Evolutionary conservation across 1,284 basidiomycete species (phyloP).

Genomic region (Ganoderma lucidum): DNA sequence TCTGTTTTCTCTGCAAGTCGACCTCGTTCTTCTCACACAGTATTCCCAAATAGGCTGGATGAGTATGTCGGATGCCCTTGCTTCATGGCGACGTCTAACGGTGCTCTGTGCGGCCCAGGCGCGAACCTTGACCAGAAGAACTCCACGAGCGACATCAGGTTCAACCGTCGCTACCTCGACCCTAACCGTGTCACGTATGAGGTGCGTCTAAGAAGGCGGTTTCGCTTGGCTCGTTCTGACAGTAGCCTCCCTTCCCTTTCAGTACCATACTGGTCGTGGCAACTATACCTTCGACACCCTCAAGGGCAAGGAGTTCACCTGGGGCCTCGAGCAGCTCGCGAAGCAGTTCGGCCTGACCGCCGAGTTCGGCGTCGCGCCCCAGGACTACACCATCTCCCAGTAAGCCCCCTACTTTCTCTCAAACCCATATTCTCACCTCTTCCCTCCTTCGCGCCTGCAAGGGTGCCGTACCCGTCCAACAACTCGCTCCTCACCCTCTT

Average conservation of each 20-base stretch:
- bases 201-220: constrained; percentile 43
- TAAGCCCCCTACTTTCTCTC: background rate
- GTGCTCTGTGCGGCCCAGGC: constrained; percentile 43
- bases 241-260: constrained; percentile 6
- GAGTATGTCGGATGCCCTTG: constrained; percentile 13
- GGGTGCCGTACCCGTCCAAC: constrained; percentile 71
- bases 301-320: constrained; percentile 59
- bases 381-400: constrained; percentile 71
- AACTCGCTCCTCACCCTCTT: constrained; percentile 70
- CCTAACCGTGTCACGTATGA: constrained; percentile 78
- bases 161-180: constrained; percentile 77
- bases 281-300: constrained; percentile 64
- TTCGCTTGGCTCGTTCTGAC: background rate
- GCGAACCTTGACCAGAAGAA: constrained; percentile 56
- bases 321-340: constrained; percentile 60
- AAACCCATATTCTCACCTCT: background rate
- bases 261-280: constrained; percentile 64
- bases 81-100: background rate
- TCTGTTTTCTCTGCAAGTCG: background rate
- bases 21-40: background rate
- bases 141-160: constrained; percentile 59
- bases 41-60: constrained; percentile 20
- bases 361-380: constrained; percentile 74
- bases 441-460: constrained; percentile 32
- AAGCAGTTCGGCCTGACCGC: constrained; percentile 60